A percentile compares a stretch with the other conserved stretches of the same genome.
Conservation (phyloP, 441 rosid species). For the Populus hybrid region DNA sequence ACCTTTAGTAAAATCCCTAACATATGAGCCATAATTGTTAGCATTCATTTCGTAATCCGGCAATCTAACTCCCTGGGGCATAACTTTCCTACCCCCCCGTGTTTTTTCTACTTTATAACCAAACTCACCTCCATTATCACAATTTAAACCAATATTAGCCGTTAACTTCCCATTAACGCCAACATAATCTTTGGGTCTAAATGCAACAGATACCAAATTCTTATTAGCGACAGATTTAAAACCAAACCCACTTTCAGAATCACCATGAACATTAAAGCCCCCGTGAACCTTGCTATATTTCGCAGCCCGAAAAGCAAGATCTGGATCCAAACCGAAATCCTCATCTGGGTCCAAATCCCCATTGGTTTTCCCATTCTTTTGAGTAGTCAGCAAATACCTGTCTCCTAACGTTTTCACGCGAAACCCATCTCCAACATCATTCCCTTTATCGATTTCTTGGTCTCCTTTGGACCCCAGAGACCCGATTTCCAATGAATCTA, state of each 20-base stretch:
- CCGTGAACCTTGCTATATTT: slow-evolving; percentile 30
- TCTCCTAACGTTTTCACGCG: slow-evolving; percentile 25
- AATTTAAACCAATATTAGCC: slow-evolving; percentile 30
- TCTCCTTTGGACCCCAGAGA: slow-evolving; percentile 37
- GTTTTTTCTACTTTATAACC: slow-evolving; percentile 27
- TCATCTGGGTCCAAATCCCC: slow-evolving; percentile 7
- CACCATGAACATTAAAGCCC: slow-evolving; percentile 29
- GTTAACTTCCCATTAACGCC: slow-evolving; percentile 30
- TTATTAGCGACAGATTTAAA: slow-evolving; percentile 23
- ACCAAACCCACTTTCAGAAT: slow-evolving; percentile 30
- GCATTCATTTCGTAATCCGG: slow-evolving; percentile 32
- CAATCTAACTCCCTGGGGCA: slow-evolving; percentile 28
- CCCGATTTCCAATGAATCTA: slow-evolving; percentile 84
- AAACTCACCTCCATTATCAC: slow-evolving; percentile 26
- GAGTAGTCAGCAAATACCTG: slow-evolving; percentile 9
- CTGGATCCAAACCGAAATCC: slow-evolving; percentile 19
- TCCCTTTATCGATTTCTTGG: slow-evolving; percentile 21
- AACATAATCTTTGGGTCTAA: slow-evolving; percentile 20
- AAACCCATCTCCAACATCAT: slow-evolving; percentile 28
- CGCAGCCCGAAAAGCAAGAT: slow-evolving; percentile 16
- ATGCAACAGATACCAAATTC: slow-evolving; percentile 27
- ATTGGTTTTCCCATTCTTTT: not conserved
- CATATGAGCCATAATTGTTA: slow-evolving; percentile 25
- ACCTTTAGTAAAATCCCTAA: slow-evolving; percentile 16
- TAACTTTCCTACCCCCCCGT: slow-evolving; percentile 14